A percentile compares a stretch with the other conserved stretches of the same genome.
Conservation (phyloP, 108 stramenopile genomes). For the Nitzschia sp. region DNA sequence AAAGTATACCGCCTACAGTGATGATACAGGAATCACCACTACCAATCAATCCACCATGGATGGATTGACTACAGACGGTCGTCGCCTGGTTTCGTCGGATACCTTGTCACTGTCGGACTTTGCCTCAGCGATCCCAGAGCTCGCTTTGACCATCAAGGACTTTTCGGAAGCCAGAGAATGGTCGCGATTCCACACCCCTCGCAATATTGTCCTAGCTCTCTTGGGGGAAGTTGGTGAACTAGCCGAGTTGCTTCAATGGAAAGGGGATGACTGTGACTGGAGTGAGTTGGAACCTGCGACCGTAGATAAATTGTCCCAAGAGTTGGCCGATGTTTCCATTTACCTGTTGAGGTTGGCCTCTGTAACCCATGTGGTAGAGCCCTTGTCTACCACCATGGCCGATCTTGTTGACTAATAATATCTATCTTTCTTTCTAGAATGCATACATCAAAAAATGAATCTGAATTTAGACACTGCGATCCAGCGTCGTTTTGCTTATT, state of each 20-base stretch:
- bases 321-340: conserved; percentile 92
- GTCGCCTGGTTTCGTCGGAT: background rate
- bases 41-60: conserved; percentile 59
- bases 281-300: background rate
- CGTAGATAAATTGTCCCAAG: conserved; percentile 76
- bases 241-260: conserved; percentile 89
- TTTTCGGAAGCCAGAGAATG: conserved; percentile 76
- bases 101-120: background rate
- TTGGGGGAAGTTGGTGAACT: conserved; percentile 92
- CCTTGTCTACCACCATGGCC: background rate
- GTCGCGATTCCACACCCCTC: conserved; percentile 83
- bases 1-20: conserved; percentile 80
- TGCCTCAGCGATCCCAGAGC: background rate
- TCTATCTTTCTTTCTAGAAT: too few relatives aligned
- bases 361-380: conserved; percentile 46
- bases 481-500: too few relatives aligned
- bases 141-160: conserved; percentile 40
- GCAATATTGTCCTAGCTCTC: conserved; percentile 81
- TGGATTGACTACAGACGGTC: background rate
- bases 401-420: background rate
- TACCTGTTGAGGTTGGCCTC: conserved; percentile 81
- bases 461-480: too few relatives aligned
- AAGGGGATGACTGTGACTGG: conserved; percentile 45
- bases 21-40: conserved; percentile 75
- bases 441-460: too few relatives aligned